phyloP scores from a whole-genome alignment of 2,329 filamentous ascomycete genomes.

The Corynespora cassiicola region DNA sequence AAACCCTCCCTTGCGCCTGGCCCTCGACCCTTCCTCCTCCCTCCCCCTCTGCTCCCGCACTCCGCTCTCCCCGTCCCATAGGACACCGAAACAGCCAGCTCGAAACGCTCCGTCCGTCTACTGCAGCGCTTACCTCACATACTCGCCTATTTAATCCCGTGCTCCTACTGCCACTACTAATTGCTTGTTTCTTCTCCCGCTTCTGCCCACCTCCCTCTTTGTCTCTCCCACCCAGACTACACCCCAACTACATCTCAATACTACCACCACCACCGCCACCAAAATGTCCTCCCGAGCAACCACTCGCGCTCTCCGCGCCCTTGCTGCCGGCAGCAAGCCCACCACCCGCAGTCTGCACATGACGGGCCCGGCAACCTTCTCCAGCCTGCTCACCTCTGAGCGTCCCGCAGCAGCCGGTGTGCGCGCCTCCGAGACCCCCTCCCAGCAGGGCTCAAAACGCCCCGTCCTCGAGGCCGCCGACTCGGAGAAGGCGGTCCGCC shows the following conservation, averaged over 20 bases:
- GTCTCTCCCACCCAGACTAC: conserved; percentile 2
- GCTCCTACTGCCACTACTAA: too few relatives aligned
- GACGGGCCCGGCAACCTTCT: conserved; percentile 65
- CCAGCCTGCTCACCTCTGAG: conserved; percentile 57
- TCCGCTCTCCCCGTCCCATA: conserved; percentile 4
- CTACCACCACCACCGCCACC: too few relatives aligned
- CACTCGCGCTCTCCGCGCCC: conserved; percentile 50
- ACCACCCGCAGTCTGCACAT: conserved; percentile 62
- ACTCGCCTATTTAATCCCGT: conserved; percentile 11
- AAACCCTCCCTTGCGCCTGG: neutral
- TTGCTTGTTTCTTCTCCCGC: conserved; percentile 4
- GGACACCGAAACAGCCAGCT: conserved; percentile 1
- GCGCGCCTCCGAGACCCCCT: conserved; percentile 62
- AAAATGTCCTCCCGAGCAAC: conserved; percentile 50
- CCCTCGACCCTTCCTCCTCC: neutral
- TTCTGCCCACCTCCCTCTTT: conserved; percentile 7
- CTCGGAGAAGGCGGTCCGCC: conserved; percentile 48
- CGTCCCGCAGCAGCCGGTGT: conserved; percentile 58
- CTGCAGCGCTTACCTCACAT: conserved; percentile 9
- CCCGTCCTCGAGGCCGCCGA: conserved; percentile 39
- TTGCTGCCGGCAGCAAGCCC: conserved; percentile 44
- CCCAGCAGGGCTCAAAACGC: conserved; percentile 55
- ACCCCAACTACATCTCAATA: conserved; percentile 44
- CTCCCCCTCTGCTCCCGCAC: conserved; percentile 4
- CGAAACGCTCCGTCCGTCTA: neutral